Conservation (phyloP, 2,329 filamentous ascomycete species). For the Ophiosphaerella narmari region DNA sequence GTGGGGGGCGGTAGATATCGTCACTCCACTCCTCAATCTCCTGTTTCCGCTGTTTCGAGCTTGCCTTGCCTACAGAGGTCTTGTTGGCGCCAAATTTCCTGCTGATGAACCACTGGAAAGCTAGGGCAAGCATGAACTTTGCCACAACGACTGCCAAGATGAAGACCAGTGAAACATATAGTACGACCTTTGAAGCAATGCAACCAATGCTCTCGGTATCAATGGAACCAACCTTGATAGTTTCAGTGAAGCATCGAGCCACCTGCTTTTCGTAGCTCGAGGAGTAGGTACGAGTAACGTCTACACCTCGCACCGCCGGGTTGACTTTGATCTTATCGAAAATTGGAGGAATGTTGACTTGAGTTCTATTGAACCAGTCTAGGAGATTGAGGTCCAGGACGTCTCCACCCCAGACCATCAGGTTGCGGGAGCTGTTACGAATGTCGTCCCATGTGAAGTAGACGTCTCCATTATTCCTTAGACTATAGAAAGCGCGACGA, state of each 20-base stretch:
- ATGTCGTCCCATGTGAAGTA: conserved; percentile 97
- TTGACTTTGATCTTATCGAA: conserved; percentile 82
- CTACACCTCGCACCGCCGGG: conserved; percentile 74
- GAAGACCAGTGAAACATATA: conserved; percentile 89
- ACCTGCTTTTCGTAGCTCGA: conserved; percentile 76
- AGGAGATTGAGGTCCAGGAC: conserved; percentile 90
- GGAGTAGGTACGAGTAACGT: conserved; percentile 88
- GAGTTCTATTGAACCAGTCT: conserved; percentile 82
- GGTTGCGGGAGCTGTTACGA: conserved; percentile 83
- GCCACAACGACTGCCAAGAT: conserved; percentile 86
- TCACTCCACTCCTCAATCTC: conserved; percentile 99
- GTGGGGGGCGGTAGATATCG: conserved; percentile 92
- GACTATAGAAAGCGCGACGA: conserved; percentile 75
- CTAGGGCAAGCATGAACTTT: conserved; percentile 84
- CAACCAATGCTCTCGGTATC: conserved; percentile 96
- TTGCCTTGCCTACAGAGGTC: conserved; percentile 75
- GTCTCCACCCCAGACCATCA: conserved; percentile 92
- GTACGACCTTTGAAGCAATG: conserved; percentile 94
- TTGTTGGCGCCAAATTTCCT: conserved; percentile 82
- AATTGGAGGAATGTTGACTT: conserved; percentile 74
- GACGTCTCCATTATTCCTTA: conserved; percentile 77
- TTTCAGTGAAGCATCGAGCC: conserved; percentile 86
- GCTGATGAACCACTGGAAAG: conserved; percentile 97
- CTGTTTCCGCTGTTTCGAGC: conserved; percentile 81
- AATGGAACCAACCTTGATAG: conserved; percentile 92